Evolutionary conservation across 495 filamentous ascomycete species (phyloP), one percentile per base, ranked within the genome.

Genomic region (Trichoderma parareesei): DNA sequence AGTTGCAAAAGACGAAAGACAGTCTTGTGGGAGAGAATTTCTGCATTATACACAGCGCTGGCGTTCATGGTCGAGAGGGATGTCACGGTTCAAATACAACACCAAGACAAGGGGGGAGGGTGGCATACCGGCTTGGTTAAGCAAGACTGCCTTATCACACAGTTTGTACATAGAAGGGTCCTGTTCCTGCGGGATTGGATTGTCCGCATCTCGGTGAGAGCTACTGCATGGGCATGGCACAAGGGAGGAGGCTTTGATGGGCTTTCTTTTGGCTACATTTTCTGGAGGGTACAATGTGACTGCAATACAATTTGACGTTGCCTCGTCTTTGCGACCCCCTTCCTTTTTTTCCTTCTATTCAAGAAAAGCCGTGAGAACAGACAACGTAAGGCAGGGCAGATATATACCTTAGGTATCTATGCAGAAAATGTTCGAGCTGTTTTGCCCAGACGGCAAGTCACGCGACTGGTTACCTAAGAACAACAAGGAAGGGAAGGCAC

Each of bases 1-100:
- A 8, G 46, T 18, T 18, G 18, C 2, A 49, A 49, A 49, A 49
- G 53, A n/a, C 18, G 38, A 37, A 27, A 20, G 37, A 61, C 6
- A 38, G 37, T 13, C 13, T 5, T 20, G 33, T 35, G 9, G 37
- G 53, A 13, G 62, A 27, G 44, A 64, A 18, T 49, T 7, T 64
- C 61, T 65, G 35, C 41, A 60, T 61, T n/a, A 35, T 55, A 49
- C 43, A 65, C 55, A 65, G 64, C 64, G 64, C 20, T 43, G 64
- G 64, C 64, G 64, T 65, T 65, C 38, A 57, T 10, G 53, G 53
- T 33, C 11, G 46, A 13, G 20, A 14, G 27, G 37, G 33, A 57
- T 27, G 8, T 57, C 53, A 57, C 27, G 20, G 46, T 49, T 49
- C 27, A 57, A 0, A 4, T 5, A n/a, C 53, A 35, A 57, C 7